These are phyloP conservation scores for Stephania yunnanensis DNA, from an alignment of 164 flowering plant genomes.

Conservation along the genomic window DNA sequence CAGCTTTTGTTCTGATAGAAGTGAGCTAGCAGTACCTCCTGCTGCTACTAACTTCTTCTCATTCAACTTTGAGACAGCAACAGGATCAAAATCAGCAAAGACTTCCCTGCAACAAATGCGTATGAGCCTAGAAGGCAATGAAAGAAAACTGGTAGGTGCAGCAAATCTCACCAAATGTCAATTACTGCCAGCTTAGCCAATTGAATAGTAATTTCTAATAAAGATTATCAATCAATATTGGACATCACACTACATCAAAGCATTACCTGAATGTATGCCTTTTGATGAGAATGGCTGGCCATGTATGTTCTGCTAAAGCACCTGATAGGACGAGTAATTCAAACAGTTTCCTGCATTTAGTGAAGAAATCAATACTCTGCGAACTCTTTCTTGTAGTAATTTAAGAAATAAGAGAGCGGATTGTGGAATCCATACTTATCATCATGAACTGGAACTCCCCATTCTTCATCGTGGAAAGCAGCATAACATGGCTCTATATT, in stretches of 20 bases:
- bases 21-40: constrained; percentile 27
- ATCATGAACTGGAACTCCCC: constrained; percentile 80
- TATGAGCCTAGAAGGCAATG: not conserved
- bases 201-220: not conserved
- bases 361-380: not conserved
- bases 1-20: constrained; percentile 32
- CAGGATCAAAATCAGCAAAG: constrained; percentile 33
- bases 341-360: constrained; percentile 50
- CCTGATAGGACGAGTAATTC: constrained; percentile 56
- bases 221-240: not conserved
- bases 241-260: not conserved
- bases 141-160: not conserved
- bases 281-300: constrained; percentile 60
- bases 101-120: constrained; percentile 26
- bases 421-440: constrained; percentile 45
- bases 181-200: not conserved
- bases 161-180: not conserved
- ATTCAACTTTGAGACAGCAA: constrained; percentile 28
- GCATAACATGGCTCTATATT: constrained; percentile 49
- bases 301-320: constrained; percentile 67
- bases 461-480: constrained; percentile 78
- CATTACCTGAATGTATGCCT: constrained; percentile 56
- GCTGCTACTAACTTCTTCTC: constrained; percentile 29
- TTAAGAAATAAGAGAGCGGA: not conserved
- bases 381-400: not conserved